Conservation (phyloP, 208 protist species). For the Leishmania amazonensis region DNA sequence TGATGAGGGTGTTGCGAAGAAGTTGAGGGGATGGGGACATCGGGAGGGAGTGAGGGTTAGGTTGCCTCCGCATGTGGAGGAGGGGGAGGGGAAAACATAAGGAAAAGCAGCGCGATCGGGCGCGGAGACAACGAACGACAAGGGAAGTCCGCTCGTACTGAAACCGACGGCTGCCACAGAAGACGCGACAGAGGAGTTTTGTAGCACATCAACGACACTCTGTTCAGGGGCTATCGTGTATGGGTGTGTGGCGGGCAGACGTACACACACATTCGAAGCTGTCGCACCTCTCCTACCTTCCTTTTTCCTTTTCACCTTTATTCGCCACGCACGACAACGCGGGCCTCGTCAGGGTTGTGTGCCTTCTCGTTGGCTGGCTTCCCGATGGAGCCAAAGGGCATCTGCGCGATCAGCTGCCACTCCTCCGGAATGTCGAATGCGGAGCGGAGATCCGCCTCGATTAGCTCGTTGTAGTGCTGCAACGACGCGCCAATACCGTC, state of each 20-base stretch:
- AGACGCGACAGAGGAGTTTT: background rate
- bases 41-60: background rate
- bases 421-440: slow-evolving; percentile 42
- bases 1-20: background rate
- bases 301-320: background rate
- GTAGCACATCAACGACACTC: background rate
- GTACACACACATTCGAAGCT: background rate
- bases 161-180: background rate
- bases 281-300: background rate
- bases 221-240: background rate
- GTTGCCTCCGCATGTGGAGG: background rate
- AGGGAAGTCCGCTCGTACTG: background rate
- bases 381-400: slow-evolving; percentile 60
- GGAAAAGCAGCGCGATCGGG: background rate
- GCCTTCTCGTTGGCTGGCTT: slow-evolving; percentile 41
- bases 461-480: slow-evolving; percentile 66
- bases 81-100: background rate
- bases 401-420: slow-evolving; percentile 59
- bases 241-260: background rate
- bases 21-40: background rate
- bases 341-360: slow-evolving; percentile 37
- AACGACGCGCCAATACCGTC: slow-evolving; percentile 45
- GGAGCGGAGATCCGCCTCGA: slow-evolving; percentile 31
- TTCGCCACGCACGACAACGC: slow-evolving; percentile 44
- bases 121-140: background rate